Percentiles rank a stretch among this genome's conserved stretches.
phyloP scores from a whole-genome alignment of 352 stramenopile species.

The Stramenopiles sp. region DNA sequence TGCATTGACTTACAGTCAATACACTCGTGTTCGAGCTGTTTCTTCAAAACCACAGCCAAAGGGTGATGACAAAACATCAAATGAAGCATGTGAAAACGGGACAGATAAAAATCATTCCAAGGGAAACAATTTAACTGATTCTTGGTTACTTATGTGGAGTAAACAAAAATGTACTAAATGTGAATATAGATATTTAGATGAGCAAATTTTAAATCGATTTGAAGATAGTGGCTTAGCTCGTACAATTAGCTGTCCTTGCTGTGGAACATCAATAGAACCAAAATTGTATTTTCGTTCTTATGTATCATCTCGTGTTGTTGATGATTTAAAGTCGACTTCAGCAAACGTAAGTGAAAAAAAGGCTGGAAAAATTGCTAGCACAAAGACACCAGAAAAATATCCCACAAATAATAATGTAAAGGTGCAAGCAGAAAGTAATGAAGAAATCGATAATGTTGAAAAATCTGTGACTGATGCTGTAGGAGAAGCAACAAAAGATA shows the following conservation, averaged over 20 bases:
- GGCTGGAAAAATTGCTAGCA: neutral
- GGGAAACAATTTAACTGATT: neutral
- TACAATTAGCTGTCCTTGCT: conserved; percentile 4
- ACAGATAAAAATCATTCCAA: neutral
- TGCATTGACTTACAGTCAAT: conserved; percentile 6
- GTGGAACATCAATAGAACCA: neutral
- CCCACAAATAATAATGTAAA: too few species aligned
- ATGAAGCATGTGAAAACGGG: neutral
- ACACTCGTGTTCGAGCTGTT: neutral
- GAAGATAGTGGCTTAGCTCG: neutral
- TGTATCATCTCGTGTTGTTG: neutral
- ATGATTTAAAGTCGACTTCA: neutral
- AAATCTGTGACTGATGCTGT: too few species aligned
- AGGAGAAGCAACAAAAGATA: too few species aligned
- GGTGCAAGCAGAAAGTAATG: too few species aligned
- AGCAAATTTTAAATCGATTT: conserved; percentile 7
- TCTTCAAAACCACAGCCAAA: too few species aligned
- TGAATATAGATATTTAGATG: neutral
- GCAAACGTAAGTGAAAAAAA: neutral
- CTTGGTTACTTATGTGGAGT: neutral
- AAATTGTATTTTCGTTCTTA: neutral
- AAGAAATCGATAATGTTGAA: too few species aligned
- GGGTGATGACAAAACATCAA: neutral
- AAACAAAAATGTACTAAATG: neutral
- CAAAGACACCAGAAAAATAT: too few species aligned